phyloP scores from a whole-genome alignment of 2,329 filamentous ascomycete genomes.

The Chaetothyriales sp. region DNA sequence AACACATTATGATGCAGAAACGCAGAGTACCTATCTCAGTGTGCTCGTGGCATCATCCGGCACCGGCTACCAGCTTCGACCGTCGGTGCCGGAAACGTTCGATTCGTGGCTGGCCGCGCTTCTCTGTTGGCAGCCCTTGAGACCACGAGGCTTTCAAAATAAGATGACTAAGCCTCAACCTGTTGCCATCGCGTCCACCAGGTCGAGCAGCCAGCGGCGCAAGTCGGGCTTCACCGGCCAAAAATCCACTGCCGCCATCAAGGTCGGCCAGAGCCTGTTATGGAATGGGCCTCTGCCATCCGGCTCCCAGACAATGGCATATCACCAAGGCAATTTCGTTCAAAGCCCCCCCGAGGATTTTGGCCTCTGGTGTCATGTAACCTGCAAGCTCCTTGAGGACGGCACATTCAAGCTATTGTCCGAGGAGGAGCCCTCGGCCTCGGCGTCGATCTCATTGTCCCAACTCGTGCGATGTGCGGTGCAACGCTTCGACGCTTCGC shows the following conservation, averaged over 20 bases:
- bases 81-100: conserved; percentile 38
- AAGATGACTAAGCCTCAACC: conserved; percentile 38
- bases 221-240: conserved; percentile 35
- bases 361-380: conserved; percentile 64
- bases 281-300: conserved; percentile 59
- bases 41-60: conserved; percentile 35
- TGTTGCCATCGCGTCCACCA: conserved; percentile 31
- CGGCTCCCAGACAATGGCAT: conserved; percentile 12
- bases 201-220: conserved; percentile 29
- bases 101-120: conserved; percentile 40
- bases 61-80: conserved; percentile 34
- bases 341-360: conserved; percentile 1
- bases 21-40: conserved; percentile 34
- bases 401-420: conserved; percentile 84
- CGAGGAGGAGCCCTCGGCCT: conserved; percentile 65
- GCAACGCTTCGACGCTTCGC: conserved; percentile 77
- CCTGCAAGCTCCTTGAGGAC: conserved; percentile 87
- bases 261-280: conserved; percentile 77
- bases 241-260: conserved; percentile 77
- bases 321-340: not conserved
- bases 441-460: conserved; percentile 74
- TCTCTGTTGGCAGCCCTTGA: conserved; percentile 38
- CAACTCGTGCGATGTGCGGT: conserved; percentile 82
- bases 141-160: conserved; percentile 36
- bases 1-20: conserved; percentile 34